A percentile compares a stretch with the other conserved stretches of the same genome.
phyloP scores from a whole-genome alignment of 768 basidiomycete genomes.

The Mycena amicta region DNA sequence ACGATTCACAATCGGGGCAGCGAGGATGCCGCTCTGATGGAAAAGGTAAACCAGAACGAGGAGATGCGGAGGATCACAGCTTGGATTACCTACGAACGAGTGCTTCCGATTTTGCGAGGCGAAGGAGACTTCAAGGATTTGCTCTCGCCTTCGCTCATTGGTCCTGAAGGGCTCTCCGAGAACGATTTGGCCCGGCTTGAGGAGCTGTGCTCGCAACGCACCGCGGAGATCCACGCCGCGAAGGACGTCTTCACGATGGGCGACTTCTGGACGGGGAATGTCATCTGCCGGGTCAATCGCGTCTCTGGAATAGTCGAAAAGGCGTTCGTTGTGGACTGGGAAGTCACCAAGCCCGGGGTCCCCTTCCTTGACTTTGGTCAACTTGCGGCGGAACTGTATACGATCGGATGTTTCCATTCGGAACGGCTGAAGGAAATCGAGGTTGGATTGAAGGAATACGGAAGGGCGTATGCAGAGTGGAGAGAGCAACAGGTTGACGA shows the following conservation, averaged over 20 bases:
- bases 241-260: constrained; percentile 25
- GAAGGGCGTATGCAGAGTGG: not conserved
- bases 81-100: constrained; percentile 37
- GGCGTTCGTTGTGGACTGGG: constrained; percentile 45
- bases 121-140: constrained; percentile 29
- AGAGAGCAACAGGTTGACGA: not conserved
- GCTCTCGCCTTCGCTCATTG: constrained; percentile 33
- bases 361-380: constrained; percentile 48
- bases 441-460: not conserved
- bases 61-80: constrained; percentile 35
- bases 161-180: constrained; percentile 20
- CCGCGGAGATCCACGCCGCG: not conserved
- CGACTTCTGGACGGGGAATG: constrained; percentile 52
- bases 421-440: not conserved
- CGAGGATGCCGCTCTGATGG: constrained; percentile 8
- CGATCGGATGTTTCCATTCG: constrained; percentile 35
- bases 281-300: constrained; percentile 31
- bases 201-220: not conserved
- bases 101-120: constrained; percentile 33
- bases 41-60: constrained; percentile 32
- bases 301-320: not conserved
- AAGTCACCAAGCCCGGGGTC: constrained; percentile 41
- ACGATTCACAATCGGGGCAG: constrained; percentile 35
- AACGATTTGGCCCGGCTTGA: not conserved
- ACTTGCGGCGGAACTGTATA: constrained; percentile 43